Evolutionary conservation across 148 eudicot species (phyloP).

Genomic region (Arbutus unedo): DNA sequence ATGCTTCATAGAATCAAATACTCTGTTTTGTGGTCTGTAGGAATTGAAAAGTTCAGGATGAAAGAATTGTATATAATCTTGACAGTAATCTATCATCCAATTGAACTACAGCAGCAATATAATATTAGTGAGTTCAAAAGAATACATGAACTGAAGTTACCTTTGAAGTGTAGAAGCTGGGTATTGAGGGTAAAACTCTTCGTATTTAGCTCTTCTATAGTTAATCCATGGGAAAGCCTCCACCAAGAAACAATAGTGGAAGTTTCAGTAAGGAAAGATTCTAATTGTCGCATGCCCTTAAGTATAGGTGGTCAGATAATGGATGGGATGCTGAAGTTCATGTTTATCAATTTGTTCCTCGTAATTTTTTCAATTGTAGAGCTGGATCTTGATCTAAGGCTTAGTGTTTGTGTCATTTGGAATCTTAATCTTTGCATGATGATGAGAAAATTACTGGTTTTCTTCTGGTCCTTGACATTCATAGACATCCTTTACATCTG

Average conservation of each 20-base stretch:
- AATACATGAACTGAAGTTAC: background rate
- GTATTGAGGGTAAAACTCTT: background rate
- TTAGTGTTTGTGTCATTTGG: background rate
- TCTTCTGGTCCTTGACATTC: conserved; percentile 4
- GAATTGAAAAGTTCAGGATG: background rate
- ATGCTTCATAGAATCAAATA: no score
- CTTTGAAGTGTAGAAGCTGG: background rate
- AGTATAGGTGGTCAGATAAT: background rate
- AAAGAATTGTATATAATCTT: background rate
- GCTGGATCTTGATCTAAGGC: background rate
- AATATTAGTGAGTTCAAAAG: background rate
- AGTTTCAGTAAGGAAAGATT: background rate
- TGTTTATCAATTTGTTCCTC: background rate
- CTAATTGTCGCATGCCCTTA: background rate
- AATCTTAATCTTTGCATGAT: background rate
- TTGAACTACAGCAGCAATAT: background rate
- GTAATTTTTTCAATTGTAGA: background rate
- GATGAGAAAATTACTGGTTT: background rate
- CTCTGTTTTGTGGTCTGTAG: background rate
- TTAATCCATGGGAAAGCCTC: background rate
- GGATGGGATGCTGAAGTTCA: background rate
- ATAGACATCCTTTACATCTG: background rate
- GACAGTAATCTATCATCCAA: no score
- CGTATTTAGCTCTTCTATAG: background rate
- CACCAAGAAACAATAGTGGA: conserved; percentile 3